Conservation (phyloP, 495 filamentous ascomycete species). For the Xylaria grammica region DNA sequence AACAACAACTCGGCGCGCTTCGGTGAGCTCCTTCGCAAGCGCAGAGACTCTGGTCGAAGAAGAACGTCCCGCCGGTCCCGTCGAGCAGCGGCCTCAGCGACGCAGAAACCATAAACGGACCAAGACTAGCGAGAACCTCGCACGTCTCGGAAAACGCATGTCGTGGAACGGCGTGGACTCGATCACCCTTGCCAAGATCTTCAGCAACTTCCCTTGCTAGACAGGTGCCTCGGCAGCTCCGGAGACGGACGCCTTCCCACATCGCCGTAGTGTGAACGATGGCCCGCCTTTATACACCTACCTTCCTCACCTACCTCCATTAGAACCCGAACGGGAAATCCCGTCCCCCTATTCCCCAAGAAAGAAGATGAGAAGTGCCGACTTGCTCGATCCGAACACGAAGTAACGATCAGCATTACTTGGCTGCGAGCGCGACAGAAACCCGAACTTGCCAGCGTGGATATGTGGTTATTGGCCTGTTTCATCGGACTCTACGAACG, state of each 20-base stretch:
- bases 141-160: slow-evolving; percentile 17
- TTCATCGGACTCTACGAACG: not conserved
- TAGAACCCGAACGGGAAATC: too few relatives aligned
- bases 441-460: not conserved
- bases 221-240: too few relatives aligned
- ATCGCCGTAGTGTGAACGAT: not conserved
- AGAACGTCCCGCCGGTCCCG: not conserved
- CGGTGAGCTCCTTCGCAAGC: slow-evolving; percentile 6
- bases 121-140: slow-evolving; percentile 8
- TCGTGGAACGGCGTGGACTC: slow-evolving; percentile 15
- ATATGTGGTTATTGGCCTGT: not conserved
- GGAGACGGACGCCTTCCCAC: not conserved
- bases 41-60: slow-evolving; percentile 18
- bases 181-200: slow-evolving; percentile 1
- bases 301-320: too few relatives aligned
- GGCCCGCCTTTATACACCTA: not conserved
- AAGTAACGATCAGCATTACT: not conserved
- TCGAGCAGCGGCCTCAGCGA: not conserved
- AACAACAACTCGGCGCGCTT: not conserved
- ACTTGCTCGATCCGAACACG: not conserved
- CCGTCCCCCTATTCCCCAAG: too few relatives aligned
- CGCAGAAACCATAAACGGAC: slow-evolving; percentile 6
- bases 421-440: not conserved
- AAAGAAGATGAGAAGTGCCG: not conserved
- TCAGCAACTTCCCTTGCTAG: slow-evolving; percentile 13